Base-by-base conservation (phyloP, 768 basidiomycete genomes). In the Antrodiella citrinella region DNA sequence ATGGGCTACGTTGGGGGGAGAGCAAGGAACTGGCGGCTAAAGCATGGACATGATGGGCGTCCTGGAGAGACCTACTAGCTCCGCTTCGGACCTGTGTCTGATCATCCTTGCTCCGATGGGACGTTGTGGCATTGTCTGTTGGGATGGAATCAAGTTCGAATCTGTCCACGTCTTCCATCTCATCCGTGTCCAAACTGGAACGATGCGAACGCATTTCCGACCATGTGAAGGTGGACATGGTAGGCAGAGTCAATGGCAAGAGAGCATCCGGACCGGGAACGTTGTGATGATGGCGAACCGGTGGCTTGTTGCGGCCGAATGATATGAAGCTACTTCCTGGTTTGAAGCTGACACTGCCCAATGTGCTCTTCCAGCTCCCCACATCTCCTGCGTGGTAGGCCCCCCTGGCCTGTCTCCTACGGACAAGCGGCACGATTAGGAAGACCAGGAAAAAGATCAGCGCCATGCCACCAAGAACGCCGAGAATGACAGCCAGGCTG, bases 201-300 rank as follows among this genome's bases (percentile, higher is more conserved):
- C 51, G 54, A 26, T 50, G 54, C 13, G 59, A 57, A 42, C 52
- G 59, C 45, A 60, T 45, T 51, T 57, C 59, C 18, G 59, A 59
- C 59, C 59, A 63, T 47, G 58, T 58, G 48, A 63, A 56, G 26
- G 59, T 57, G 49, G 62, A 63, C 50, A 60, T 48, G 30, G 56
- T 57, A 42, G 51, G 51, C 49, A 61, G 51, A 7, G 30, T 35
- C 47, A 61, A 53, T 41, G 60, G 60, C 19, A 57, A 56, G 20
- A 55, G 50, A 48, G 53, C 51, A 49, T 54, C 59, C 55, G 52
- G 58, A 51, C 59, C 58, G 55, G 58, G n/a, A 47, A 44, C 52
- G 42, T 47, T 50, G 25, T 26, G n/a, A n/a, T 54, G 50, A 51
- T 54, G 47, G 41, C 26, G 50, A 43, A 41, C 44, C 23, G 39